phyloP scores from a whole-genome alignment of 768 basidiomycete species.

The Multifurca ochricompacta region DNA sequence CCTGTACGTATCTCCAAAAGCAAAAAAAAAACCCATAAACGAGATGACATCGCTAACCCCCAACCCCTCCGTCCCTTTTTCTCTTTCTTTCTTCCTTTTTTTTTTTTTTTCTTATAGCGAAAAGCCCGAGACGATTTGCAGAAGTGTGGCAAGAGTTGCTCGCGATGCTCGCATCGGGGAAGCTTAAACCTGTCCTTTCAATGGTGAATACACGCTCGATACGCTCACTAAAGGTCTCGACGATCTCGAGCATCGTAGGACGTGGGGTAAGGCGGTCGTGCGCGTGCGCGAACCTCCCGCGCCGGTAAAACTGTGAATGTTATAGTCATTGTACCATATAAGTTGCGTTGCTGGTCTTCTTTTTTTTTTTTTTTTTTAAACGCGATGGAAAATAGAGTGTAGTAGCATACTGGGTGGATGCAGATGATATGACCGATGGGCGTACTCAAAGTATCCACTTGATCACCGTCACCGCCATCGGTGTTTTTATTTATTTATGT shows the following conservation, averaged over 20 bases:
- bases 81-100: too few species aligned
- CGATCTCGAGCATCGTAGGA: constrained; percentile 73
- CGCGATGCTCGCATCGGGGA: constrained; percentile 50
- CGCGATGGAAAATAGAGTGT: too few species aligned
- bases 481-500: too few species aligned
- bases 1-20: constrained; percentile 37
- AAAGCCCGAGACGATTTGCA: background rate
- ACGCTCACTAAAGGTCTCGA: constrained; percentile 55
- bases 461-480: too few species aligned
- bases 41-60: too few species aligned
- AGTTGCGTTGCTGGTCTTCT: too few species aligned
- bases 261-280: constrained; percentile 86
- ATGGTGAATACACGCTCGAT: constrained; percentile 61
- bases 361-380: background rate
- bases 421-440: too few species aligned
- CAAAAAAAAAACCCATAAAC: background rate
- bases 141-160: background rate
- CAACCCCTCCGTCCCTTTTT: too few species aligned
- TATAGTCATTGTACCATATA: background rate
- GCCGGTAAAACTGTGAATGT: constrained; percentile 37
- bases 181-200: constrained; percentile 65
- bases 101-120: background rate
- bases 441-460: too few species aligned
- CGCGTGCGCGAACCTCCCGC: constrained; percentile 46
- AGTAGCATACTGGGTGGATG: too few species aligned